Conservation (phyloP, 345 rosid species). For the Anastatica hierochuntica region DNA sequence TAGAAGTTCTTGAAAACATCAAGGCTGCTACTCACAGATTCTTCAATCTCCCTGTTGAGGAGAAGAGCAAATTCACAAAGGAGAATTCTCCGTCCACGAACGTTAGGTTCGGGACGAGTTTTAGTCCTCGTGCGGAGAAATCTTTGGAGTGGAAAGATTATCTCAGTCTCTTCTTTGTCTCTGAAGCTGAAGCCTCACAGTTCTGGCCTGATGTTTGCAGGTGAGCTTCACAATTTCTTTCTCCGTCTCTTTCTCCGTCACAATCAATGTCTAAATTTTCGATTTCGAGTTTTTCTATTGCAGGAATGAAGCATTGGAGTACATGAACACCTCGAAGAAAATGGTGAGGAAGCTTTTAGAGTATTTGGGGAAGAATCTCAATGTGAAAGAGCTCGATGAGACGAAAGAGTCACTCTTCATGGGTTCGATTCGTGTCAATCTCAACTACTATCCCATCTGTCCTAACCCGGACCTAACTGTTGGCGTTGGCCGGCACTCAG, state of each 20-base stretch:
- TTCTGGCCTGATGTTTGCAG: slow-evolving; percentile 31
- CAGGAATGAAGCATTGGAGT: slow-evolving; percentile 28
- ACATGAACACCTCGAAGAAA: slow-evolving; percentile 22
- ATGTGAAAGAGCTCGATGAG: slow-evolving; percentile 21
- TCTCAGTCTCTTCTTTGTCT: slow-evolving; percentile 28
- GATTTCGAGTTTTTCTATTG: not conserved
- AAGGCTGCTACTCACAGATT: slow-evolving; percentile 23
- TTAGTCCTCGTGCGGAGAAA: slow-evolving; percentile 25
- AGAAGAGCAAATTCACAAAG: slow-evolving; percentile 20
- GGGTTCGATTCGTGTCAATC: slow-evolving; percentile 19
- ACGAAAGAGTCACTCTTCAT: slow-evolving; percentile 6
- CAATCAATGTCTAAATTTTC: too few species aligned
- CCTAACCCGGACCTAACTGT: slow-evolving; percentile 27
- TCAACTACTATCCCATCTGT: slow-evolving; percentile 25
- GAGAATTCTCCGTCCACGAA: slow-evolving; percentile 14
- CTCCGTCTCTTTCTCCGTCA: too few species aligned
- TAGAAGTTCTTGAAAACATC: slow-evolving; percentile 21
- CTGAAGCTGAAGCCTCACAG: slow-evolving; percentile 27
- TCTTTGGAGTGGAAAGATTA: slow-evolving; percentile 40
- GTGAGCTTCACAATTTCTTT: too few species aligned
- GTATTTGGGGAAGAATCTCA: slow-evolving; percentile 16
- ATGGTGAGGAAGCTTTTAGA: slow-evolving; percentile 16
- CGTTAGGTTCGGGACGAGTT: slow-evolving; percentile 23
- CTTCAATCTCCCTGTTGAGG: slow-evolving; percentile 23
- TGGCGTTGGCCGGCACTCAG: slow-evolving; percentile 21